phyloP scores from a whole-genome alignment of 2,329 filamentous ascomycete genomes.

The Pyrenochaeta sp. region DNA sequence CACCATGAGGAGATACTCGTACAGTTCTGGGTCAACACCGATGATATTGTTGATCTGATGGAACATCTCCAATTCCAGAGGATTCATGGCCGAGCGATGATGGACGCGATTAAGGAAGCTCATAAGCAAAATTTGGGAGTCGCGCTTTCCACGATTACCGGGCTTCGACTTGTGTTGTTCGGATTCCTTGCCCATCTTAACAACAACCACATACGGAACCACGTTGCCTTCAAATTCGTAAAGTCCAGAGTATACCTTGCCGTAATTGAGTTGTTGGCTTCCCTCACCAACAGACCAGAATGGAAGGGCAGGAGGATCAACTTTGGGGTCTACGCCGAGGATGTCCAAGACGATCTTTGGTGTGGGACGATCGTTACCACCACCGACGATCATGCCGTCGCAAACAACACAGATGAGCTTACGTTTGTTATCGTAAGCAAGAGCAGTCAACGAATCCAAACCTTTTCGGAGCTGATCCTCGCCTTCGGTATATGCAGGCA shows the following conservation, averaged over 20 bases:
- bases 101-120: slow-evolving; percentile 98
- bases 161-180: slow-evolving; percentile 92
- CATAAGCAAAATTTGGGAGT: slow-evolving; percentile 95
- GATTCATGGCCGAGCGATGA: slow-evolving; percentile 91
- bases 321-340: slow-evolving; percentile 93
- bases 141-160: slow-evolving; percentile 97
- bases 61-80: slow-evolving; percentile 96
- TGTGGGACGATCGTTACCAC: slow-evolving; percentile 94
- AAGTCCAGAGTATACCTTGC: slow-evolving; percentile 96
- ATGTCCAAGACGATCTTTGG: slow-evolving; percentile 98
- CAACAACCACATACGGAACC: slow-evolving; percentile 92
- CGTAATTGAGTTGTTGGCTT: slow-evolving; percentile 94
- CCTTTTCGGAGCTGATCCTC: slow-evolving; percentile 94
- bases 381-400: slow-evolving; percentile 95
- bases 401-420: slow-evolving; percentile 97
- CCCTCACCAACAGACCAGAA: slow-evolving; percentile 93
- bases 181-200: slow-evolving; percentile 97
- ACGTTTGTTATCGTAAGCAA: slow-evolving; percentile 97
- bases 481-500: slow-evolving; percentile 96
- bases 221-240: slow-evolving; percentile 99
- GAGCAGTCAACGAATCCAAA: slow-evolving; percentile 89
- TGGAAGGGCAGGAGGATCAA: slow-evolving; percentile 90
- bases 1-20: slow-evolving; percentile 97
- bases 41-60: slow-evolving; percentile 99
- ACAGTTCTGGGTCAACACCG: slow-evolving; percentile 94